Conservation (phyloP, 257 asterid genomes). For the Primulina tabacum region DNA sequence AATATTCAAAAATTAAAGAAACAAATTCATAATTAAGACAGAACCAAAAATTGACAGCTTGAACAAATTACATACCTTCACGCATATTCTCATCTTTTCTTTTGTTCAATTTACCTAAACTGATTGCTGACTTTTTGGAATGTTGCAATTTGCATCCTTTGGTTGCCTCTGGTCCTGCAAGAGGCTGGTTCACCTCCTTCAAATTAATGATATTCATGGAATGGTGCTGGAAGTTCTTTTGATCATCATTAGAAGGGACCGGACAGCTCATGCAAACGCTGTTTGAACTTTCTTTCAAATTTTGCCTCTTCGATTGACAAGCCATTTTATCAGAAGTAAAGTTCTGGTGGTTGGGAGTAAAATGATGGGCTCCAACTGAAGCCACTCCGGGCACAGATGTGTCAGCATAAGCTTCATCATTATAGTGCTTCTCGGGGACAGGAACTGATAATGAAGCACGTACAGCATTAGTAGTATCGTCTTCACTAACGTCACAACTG, state of each 20-base stretch:
- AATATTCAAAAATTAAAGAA: conserved; percentile 27
- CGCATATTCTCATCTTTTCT: conserved; percentile 44
- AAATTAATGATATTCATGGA: conserved; percentile 38
- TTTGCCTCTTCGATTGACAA: conserved; percentile 49
- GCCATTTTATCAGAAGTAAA: conserved; percentile 26
- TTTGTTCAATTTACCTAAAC: conserved; percentile 35
- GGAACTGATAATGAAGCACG: conserved; percentile 44
- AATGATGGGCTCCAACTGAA: conserved; percentile 36
- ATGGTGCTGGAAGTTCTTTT: conserved; percentile 38
- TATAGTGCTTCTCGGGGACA: conserved; percentile 43
- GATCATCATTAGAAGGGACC: conserved; percentile 24
- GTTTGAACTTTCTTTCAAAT: conserved; percentile 40
- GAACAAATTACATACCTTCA: conserved; percentile 48
- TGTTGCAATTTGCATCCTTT: conserved; percentile 36
- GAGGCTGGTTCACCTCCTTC: conserved; percentile 47
- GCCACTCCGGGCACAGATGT: conserved; percentile 35
- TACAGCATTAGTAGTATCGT: conserved; percentile 66
- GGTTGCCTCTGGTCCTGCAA: conserved; percentile 34
- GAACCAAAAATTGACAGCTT: conserved; percentile 24
- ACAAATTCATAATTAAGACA: conserved; percentile 22
- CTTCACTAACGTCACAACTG: conserved; percentile 67
- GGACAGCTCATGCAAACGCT: conserved; percentile 30
- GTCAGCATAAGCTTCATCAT: conserved; percentile 38
- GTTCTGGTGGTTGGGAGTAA: conserved; percentile 31
- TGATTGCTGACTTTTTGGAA: conserved; percentile 33